Evolutionary conservation across 768 basidiomycete genomes (phyloP), one percentile per base, ranked within the genome.

Genomic region (Suillus luteus): DNA sequence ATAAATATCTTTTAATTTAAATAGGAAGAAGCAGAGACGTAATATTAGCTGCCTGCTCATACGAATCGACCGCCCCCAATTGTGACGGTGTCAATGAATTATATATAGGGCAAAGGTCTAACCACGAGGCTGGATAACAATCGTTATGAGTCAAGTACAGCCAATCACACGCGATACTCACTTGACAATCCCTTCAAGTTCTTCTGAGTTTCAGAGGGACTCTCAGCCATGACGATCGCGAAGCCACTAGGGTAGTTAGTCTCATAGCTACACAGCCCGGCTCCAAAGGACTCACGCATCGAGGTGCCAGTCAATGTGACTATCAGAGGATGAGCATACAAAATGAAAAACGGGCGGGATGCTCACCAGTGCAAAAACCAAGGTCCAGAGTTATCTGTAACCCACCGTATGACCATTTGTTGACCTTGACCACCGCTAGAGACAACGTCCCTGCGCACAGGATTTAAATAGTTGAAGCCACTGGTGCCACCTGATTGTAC

Each of bases 311-410:
- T 75, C 73, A n/a, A 75, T 73, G 38, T 75, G 73, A 55, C 73
- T 74, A 46, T n/a, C 5, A 5, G 19, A 15, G 14, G 24, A 38
- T 10, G 43, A 31, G 19, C 9, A 60, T 19, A 72, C 49, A 69
- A 51, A 10, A 65, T 19, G 35, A 3, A n/a, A 38, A 10, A 22
- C 17, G 31, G 2, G n/a, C 22, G 14, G 19, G 10, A 46, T 15
- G 12, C 40, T 49, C 61, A 74, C 72, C 72, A 82, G 63, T 82
- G 82, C 46, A 82, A 64, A 66, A 82, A 76, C 83, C 85, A 87
- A 11, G 84, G 81, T 7, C 89, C 89, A 1, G 86, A 76, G 70
- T 90, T 90, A 66, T 90, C 84, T 2, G 87, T 87, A 24, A 77
- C 74, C 72, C 84, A 89, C 51, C 87, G 81, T 40, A 90, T 74